Conservation (phyloP, 1,139 yeast species). For the Debaryomyces nepalensis region DNA sequence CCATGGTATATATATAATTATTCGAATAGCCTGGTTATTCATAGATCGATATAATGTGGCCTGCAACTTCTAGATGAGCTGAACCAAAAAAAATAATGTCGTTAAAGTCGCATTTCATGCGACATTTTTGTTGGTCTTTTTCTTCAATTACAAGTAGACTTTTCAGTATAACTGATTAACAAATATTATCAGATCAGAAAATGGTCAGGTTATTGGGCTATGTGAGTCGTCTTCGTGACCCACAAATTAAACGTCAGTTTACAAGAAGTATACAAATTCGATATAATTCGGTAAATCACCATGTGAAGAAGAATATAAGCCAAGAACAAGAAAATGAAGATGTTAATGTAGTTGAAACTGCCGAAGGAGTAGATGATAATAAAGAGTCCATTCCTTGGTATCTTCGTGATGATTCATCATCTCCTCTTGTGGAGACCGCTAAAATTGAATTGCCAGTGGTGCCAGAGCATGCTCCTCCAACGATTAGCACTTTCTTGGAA, state of each 20-base stretch:
- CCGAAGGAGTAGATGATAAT: not conserved
- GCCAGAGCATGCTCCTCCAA: slow-evolving; percentile 61
- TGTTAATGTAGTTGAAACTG: no score
- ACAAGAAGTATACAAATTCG: not conserved
- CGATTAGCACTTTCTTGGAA: slow-evolving; percentile 49
- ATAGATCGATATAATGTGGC: not conserved
- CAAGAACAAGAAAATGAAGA: not conserved
- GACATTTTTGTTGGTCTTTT: slow-evolving; percentile 3
- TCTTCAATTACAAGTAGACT: not conserved
- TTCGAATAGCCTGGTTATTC: not conserved
- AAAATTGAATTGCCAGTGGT: slow-evolving; percentile 47
- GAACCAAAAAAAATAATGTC: slow-evolving; percentile 15
- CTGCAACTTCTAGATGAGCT: slow-evolving; percentile 13
- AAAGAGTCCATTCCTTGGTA: slow-evolving; percentile 61
- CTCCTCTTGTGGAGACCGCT: slow-evolving; percentile 37
- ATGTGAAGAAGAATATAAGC: not conserved
- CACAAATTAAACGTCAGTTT: not conserved
- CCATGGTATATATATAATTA: slow-evolving; percentile 49
- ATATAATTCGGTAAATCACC: not conserved
- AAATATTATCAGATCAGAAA: not conserved
- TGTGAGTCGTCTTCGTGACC: not conserved
- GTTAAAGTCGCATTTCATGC: slow-evolving; percentile 1
- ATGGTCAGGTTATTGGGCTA: slow-evolving; percentile 7
- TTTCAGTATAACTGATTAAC: not conserved
- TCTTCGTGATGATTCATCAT: slow-evolving; percentile 54